These are phyloP conservation scores for Bryoglossum gracile DNA, from an alignment of 495 filamentous ascomycete genomes.

Conservation along the genomic window DNA sequence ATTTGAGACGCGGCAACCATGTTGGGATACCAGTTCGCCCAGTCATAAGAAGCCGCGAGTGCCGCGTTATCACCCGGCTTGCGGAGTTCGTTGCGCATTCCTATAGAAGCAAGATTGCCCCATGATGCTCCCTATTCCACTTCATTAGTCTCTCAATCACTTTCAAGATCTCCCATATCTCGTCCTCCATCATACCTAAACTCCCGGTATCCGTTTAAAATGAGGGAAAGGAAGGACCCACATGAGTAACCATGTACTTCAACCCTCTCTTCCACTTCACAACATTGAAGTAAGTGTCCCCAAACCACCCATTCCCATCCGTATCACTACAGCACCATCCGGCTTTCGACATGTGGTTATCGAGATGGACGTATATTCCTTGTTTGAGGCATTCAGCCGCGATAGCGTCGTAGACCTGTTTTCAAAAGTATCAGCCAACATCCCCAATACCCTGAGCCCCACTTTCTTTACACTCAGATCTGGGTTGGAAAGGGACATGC, in stretches of 20 bases:
- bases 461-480: background rate
- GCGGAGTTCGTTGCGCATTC: constrained; percentile 56
- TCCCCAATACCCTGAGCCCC: no score
- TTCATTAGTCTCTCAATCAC: background rate
- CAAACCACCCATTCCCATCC: constrained; percentile 42
- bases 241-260: constrained; percentile 51
- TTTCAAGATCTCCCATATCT: background rate
- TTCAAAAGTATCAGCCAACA: background rate
- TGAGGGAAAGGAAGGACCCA: constrained; percentile 19
- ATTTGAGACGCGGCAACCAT: constrained; percentile 42
- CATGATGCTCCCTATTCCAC: constrained; percentile 7
- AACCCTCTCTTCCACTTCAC: constrained; percentile 51
- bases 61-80: constrained; percentile 28
- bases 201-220: no score
- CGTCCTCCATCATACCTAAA: no score
- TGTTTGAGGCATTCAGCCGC: constrained; percentile 30
- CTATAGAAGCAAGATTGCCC: constrained; percentile 36
- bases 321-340: constrained; percentile 36
- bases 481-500: background rate
- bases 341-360: constrained; percentile 40
- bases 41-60: constrained; percentile 8
- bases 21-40: constrained; percentile 44
- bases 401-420: constrained; percentile 32
- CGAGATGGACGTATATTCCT: constrained; percentile 37
- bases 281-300: constrained; percentile 44